These are phyloP conservation scores for Cnidoscolus chayamansa DNA, from an alignment of 441 rosid species.

Conservation along the genomic window DNA sequence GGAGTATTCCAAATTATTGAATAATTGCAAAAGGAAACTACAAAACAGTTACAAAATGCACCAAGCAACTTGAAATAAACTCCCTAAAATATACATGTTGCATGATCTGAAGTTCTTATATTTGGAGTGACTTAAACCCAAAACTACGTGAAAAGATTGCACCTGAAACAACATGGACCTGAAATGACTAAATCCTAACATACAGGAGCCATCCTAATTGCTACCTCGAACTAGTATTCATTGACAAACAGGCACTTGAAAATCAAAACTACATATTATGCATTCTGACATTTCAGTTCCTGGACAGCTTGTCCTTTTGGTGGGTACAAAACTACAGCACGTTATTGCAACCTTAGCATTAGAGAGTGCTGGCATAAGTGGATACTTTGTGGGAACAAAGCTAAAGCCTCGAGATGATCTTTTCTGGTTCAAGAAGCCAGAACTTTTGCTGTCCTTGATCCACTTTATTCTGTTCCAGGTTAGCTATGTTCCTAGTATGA, in stretches of 20 bases:
- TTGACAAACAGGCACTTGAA: background rate
- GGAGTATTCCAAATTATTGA: background rate
- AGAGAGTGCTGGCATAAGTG: slow-evolving; percentile 62
- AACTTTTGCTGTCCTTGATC: slow-evolving; percentile 56
- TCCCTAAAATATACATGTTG: background rate
- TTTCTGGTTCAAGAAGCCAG: slow-evolving; percentile 73
- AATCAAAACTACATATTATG: background rate
- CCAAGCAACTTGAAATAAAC: background rate
- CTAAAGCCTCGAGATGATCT: slow-evolving; percentile 76
- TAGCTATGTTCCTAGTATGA: slow-evolving; percentile 13
- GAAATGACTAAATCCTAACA: background rate
- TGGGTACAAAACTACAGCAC: slow-evolving; percentile 82
- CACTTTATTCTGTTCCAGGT: slow-evolving; percentile 88
- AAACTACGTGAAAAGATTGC: background rate
- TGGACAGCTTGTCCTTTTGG: slow-evolving; percentile 73
- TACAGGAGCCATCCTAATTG: background rate
- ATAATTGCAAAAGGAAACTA: background rate
- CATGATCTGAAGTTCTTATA: background rate
- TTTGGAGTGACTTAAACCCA: no score
- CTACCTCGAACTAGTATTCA: background rate
- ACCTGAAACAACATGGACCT: background rate
- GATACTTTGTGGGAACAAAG: slow-evolving; percentile 52
- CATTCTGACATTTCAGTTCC: slow-evolving; percentile 16
- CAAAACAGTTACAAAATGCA: background rate
- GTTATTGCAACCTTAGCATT: slow-evolving; percentile 67